phyloP scores from a whole-genome alignment of 495 filamentous ascomycete species.

The Lasiosphaeria hispida region DNA sequence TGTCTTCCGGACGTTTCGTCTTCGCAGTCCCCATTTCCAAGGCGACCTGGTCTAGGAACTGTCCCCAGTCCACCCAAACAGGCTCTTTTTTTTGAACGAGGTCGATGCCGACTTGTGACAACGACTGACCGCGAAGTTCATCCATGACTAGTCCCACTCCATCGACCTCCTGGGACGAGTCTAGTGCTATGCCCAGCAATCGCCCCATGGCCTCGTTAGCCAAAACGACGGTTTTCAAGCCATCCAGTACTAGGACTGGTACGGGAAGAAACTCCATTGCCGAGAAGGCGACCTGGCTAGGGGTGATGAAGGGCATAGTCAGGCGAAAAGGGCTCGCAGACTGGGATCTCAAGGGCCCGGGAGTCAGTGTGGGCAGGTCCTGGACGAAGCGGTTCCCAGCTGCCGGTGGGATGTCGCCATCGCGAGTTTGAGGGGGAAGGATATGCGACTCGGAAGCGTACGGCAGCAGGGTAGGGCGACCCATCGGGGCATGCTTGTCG shows the following conservation, averaged over 20 bases:
- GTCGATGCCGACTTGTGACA: conserved; percentile 62
- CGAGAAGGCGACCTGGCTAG: conserved; percentile 55
- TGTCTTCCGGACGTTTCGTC: not conserved
- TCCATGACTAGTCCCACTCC: conserved; percentile 35
- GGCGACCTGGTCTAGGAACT: conserved; percentile 51
- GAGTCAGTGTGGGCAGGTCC: conserved; percentile 4
- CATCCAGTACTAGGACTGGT: conserved; percentile 61
- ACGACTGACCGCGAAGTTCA: conserved; percentile 52
- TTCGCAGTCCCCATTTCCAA: conserved; percentile 42
- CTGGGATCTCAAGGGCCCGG: conserved; percentile 12
- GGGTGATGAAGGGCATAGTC: conserved; percentile 37
- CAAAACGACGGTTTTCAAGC: conserved; percentile 60
- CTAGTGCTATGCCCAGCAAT: conserved; percentile 51
- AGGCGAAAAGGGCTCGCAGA: conserved; percentile 38
- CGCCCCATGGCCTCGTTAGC: conserved; percentile 71
- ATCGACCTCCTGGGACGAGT: conserved; percentile 30
- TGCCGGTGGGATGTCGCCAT: not conserved
- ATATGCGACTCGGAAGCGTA: not conserved
- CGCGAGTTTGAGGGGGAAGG: too few species aligned
- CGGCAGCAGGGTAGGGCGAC: not conserved
- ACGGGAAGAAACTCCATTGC: conserved; percentile 68
- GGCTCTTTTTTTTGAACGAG: conserved; percentile 56
- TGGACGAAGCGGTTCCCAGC: conserved; percentile 5
- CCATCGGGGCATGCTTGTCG: not conserved
- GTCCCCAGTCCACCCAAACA: conserved; percentile 55